Evolutionary conservation across 495 filamentous ascomycete genomes (phyloP), one percentile per base, ranked within the genome.

Genomic region (Tuber melanosporum): DNA sequence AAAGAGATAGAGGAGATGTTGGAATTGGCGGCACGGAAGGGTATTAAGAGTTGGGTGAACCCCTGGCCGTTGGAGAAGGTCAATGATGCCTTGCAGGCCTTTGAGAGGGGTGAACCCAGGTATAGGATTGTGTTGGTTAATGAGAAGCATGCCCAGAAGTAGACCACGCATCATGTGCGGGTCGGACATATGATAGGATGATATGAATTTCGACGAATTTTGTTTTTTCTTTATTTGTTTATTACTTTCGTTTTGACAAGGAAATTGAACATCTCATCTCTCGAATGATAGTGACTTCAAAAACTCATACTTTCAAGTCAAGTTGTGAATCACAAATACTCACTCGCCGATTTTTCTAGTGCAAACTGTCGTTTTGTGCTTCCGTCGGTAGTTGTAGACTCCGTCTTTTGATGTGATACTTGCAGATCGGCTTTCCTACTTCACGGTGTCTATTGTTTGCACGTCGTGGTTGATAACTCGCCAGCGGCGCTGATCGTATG

Each of bases 1-100:
- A 83, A 82, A 43, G 91, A 95, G 85, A 94, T 97, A 81, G 83
- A 89, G 75, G 89, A 91, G 83, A 96, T 98, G 94, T 81, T 97
- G 82, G 78, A 89, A 73, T 85, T 97, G 77, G 93, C 92, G 17
- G 93, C 87, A 4, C 88, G 92, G 79, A 92, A 94, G 86, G 86
- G 87, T 7, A 87, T 97, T 70, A 88, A 91, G 82, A 88, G 92
- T 6, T 95, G 92, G 92, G 86, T 96, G 71, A 83, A 93, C 83
- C 87, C 87, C 83, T 86, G 91, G 75, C 87, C 89, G 19, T 88
- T 98, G 89, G 89, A 86, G 88, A 77, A 81, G 76, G 76, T 81
- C 52, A 82, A 82, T 62, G 76, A 82, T 26, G 79, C 80, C 0
- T 57, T 82, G 71, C 71, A 72, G 14, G 72, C 69, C 36, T 82